These are phyloP conservation scores for Vitis vinifera DNA, from an alignment of 164 flowering plant genomes.

Conservation along the genomic window DNA sequence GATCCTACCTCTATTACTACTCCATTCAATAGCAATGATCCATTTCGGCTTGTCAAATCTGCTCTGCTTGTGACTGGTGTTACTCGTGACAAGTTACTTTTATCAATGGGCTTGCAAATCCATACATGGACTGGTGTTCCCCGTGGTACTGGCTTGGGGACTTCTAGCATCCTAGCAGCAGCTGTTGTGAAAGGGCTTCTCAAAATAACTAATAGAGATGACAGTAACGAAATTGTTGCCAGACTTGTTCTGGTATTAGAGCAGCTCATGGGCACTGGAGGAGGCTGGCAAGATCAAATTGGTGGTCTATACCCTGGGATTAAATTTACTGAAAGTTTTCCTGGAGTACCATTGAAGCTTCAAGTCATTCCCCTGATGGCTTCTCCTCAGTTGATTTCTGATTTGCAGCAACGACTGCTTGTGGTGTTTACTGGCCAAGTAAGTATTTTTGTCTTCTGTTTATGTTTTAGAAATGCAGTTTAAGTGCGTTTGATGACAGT, in stretches of 20 bases:
- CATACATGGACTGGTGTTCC: conserved; percentile 96
- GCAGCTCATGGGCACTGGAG: conserved; percentile 99
- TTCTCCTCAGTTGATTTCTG: conserved; percentile 61
- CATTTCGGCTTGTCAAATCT: conserved; percentile 92
- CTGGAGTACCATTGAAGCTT: conserved; percentile 89
- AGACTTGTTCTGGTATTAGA: conserved; percentile 89
- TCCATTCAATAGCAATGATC: conserved; percentile 77
- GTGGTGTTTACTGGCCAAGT: conserved; percentile 98
- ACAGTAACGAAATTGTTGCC: conserved; percentile 84
- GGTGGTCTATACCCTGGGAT: conserved; percentile 97
- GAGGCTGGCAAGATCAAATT: conserved; percentile 99
- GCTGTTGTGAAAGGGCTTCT: conserved; percentile 96
- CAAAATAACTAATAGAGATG: conserved; percentile 73
- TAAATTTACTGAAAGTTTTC: conserved; percentile 86
- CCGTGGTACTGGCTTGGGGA: conserved; percentile 97
- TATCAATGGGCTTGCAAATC: conserved; percentile 55
- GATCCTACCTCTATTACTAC: conserved; percentile 52
- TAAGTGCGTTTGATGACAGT: not conserved
- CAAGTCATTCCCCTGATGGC: conserved; percentile 81
- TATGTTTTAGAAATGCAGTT: not conserved
- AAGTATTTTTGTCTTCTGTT: conserved; percentile 22
- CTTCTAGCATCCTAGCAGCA: conserved; percentile 97
- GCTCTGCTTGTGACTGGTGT: conserved; percentile 86
- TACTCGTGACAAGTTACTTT: conserved; percentile 39
- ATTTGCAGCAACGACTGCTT: conserved; percentile 77